Base-by-base conservation (phyloP, 768 basidiomycete species). In the Termitomyces sp. region DNA sequence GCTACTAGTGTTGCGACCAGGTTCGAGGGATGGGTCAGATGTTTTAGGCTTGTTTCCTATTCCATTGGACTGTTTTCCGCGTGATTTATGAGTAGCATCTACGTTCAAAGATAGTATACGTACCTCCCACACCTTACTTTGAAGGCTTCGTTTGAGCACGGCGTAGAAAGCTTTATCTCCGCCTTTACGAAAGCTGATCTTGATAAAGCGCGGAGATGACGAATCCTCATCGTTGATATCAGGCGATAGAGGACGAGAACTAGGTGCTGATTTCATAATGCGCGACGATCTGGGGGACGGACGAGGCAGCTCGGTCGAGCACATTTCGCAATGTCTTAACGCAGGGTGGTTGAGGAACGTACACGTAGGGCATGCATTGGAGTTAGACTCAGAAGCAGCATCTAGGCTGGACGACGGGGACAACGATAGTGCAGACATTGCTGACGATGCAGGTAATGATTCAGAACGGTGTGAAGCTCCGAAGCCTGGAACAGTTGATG, bases 341-440 rank as follows among this genome's bases (percentile, higher is more conserved):
- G 82, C 86, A 0, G 84, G 84, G 59, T 90, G 86, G 71, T 99
- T 99, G 13, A 95, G 75, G 68, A 95, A 99, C 1, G 96, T 98
- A 68, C 97, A 99, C 1, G 85, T 86, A 1, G 86, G 81, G 69
- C 96, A 99, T 14, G 88, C 72, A 44, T 89, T 76, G 34, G 79
- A 68, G 2, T 71, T 70, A 18, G 79, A 68, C 2, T 71, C 70
- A 24, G 68, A 58, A 59, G 61, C 62, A 42, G 70, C 67, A 34
- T 57, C 61, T 20, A 70, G 68, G 44, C 72, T 67, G 54, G 73
- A 61, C 26, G 76, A 68, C 6, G 74, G 68, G 1, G 74, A 67
- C 4, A 69, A 66, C 3, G 76, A 72, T 12, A 72, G 58, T 71
- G 72, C 70, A 2, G 76, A 76, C 22, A 65, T 55, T 16, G 76